Evolutionary conservation across 495 filamentous ascomycete genomes (phyloP).

Genomic region (Hapsidospora chrysogenum): DNA sequence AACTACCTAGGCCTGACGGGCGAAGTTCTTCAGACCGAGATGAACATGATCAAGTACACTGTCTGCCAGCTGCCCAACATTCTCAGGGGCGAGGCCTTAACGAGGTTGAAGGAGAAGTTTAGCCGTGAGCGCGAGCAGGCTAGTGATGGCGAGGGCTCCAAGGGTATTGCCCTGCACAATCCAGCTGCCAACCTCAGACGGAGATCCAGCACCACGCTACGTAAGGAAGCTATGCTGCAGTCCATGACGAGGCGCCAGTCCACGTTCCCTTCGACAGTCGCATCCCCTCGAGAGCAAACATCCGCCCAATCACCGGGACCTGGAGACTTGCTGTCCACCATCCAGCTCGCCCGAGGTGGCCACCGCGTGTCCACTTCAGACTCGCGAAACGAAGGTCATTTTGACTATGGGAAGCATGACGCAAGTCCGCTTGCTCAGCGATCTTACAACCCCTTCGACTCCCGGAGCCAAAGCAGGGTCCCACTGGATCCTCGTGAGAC

Average conservation of each 20-base stretch:
- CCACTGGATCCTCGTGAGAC: conserved; percentile 52
- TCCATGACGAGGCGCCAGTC: conserved; percentile 32
- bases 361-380: background rate
- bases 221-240: conserved; percentile 71
- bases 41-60: conserved; percentile 82
- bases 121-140: conserved; percentile 69
- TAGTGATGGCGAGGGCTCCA: conserved; percentile 66
- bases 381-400: background rate
- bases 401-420: conserved; percentile 5
- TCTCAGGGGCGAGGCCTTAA: conserved; percentile 67
- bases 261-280: conserved; percentile 10
- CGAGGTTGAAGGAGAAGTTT: conserved; percentile 88
- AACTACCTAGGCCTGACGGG: conserved; percentile 81
- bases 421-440: conserved; percentile 43
- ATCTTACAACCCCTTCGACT: conserved; percentile 38
- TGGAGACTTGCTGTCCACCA: conserved; percentile 67
- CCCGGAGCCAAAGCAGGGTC: conserved; percentile 33
- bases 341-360: conserved; percentile 49
- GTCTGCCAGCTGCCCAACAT: conserved; percentile 84
- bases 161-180: conserved; percentile 94
- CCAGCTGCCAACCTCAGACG: conserved; percentile 41
- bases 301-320: conserved; percentile 36
- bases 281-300: conserved; percentile 15
- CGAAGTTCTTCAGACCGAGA: conserved; percentile 82
- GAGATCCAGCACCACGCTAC: conserved; percentile 54